Conservation (phyloP, 768 basidiomycete genomes). For the Xanthoconium purpureum region DNA sequence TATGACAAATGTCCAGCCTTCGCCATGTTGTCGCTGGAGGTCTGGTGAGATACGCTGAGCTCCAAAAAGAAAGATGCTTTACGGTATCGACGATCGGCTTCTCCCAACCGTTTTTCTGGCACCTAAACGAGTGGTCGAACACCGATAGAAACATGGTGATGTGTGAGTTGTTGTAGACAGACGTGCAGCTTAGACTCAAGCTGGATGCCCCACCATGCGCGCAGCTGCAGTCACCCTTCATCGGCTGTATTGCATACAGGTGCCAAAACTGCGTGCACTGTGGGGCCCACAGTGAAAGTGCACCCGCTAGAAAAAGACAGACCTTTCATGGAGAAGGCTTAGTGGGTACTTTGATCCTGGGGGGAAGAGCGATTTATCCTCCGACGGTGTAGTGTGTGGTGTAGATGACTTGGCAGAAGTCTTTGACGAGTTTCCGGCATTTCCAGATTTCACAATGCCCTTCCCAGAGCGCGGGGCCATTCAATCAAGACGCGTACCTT, state of each 20-base stretch:
- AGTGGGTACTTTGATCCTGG: slow-evolving; percentile 83
- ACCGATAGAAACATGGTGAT: background rate
- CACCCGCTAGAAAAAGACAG: background rate
- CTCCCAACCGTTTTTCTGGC: slow-evolving; percentile 89
- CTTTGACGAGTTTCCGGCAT: slow-evolving; percentile 85
- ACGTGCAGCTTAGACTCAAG: background rate
- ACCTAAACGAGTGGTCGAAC: slow-evolving; percentile 41
- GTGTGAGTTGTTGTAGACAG: background rate
- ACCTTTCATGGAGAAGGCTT: slow-evolving; percentile 78
- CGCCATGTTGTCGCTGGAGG: slow-evolving; percentile 43
- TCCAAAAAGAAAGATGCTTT: slow-evolving; percentile 10
- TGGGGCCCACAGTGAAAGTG: background rate
- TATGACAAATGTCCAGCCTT: slow-evolving; percentile 64
- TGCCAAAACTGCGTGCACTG: background rate
- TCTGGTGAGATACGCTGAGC: slow-evolving; percentile 7
- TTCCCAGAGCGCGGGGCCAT: slow-evolving; percentile 55
- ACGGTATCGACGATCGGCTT: slow-evolving; percentile 79
- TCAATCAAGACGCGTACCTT: background rate
- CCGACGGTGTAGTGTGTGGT: slow-evolving; percentile 16
- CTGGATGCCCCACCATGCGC: background rate
- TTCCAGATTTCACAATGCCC: slow-evolving; percentile 84
- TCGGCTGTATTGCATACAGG: background rate
- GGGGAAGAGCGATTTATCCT: slow-evolving; percentile 69
- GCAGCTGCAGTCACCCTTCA: background rate
- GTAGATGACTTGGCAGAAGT: slow-evolving; percentile 21